Percentiles rank a stretch among this genome's conserved stretches.
These are phyloP conservation scores for Dothistroma pini DNA, from an alignment of 2,329 filamentous ascomycete genomes.

Conservation along the genomic window DNA sequence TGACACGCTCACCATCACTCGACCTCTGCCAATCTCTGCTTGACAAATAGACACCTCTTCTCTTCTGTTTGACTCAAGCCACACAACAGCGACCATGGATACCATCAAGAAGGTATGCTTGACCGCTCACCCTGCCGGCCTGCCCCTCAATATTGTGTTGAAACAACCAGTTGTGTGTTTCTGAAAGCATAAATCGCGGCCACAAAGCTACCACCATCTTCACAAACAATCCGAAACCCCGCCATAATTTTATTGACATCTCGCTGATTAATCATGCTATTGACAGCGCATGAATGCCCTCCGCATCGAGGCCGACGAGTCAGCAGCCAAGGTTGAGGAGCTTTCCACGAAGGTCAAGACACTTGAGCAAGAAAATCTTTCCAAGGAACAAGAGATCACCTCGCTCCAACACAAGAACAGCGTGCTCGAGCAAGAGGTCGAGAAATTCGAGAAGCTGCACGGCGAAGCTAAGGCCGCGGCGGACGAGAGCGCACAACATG, in stretches of 20 bases:
- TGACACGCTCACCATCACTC: not conserved
- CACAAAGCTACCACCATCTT: slow-evolving; percentile 3
- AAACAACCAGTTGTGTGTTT: slow-evolving; percentile 14
- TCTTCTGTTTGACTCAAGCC: not conserved
- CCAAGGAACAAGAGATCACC: slow-evolving; percentile 97
- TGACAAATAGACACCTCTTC: not conserved
- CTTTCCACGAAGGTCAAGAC: slow-evolving; percentile 80
- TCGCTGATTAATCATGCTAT: slow-evolving; percentile 22
- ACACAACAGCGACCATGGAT: slow-evolving; percentile 36
- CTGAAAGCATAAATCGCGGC: not conserved
- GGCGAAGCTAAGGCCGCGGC: slow-evolving; percentile 85
- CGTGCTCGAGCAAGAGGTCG: slow-evolving; percentile 82
- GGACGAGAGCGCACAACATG: slow-evolving; percentile 75
- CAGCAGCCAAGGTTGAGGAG: slow-evolving; percentile 77
- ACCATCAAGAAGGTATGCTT: slow-evolving; percentile 41
- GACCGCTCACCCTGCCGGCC: slow-evolving; percentile 25
- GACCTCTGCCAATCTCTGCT: not conserved
- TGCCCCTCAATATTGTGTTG: slow-evolving; percentile 26
- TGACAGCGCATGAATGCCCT: slow-evolving; percentile 88
- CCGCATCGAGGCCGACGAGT: slow-evolving; percentile 88
- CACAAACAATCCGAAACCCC: not conserved
- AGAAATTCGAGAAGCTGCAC: slow-evolving; percentile 81
- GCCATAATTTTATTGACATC: not conserved
- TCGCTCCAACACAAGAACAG: slow-evolving; percentile 94
- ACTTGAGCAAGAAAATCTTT: slow-evolving; percentile 89